These are phyloP conservation scores for Pythium myriotylum DNA, from an alignment of 352 stramenopile genomes.

Conservation along the genomic window DNA sequence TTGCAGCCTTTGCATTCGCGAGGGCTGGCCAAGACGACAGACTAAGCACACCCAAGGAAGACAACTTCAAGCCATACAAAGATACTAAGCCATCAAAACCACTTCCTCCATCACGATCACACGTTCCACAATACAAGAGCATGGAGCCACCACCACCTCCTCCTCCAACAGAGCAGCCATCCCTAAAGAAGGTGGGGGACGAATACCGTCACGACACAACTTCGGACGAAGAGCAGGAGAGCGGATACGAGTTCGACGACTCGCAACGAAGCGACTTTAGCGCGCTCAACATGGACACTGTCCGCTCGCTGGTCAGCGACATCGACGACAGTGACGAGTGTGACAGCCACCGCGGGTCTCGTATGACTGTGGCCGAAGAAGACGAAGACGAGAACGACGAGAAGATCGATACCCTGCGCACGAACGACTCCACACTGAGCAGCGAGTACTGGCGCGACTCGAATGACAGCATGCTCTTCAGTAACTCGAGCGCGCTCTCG, in stretches of 20 bases:
- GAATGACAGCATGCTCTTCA: conserved; percentile 31
- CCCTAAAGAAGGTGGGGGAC: no score
- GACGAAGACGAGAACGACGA: neutral
- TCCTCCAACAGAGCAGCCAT: neutral
- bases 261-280: neutral
- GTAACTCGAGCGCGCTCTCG: conserved; percentile 33
- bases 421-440: neutral
- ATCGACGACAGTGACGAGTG: conserved; percentile 2
- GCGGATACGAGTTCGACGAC: neutral
- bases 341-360: neutral
- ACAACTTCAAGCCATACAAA: conserved; percentile 22
- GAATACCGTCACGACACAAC: no score
- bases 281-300: conserved; percentile 7
- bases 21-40: neutral
- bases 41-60: conserved; percentile 7
- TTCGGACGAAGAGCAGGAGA: neutral
- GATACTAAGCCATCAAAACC: conserved; percentile 25
- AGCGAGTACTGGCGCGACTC: conserved; percentile 30
- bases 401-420: neutral
- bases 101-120: neutral
- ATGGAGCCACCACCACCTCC: neutral
- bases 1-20: neutral
- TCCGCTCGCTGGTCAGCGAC: neutral
- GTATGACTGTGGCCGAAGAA: neutral
- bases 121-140: neutral